Conservation (phyloP, 345 rosid species). For the Citrus sp. region DNA sequence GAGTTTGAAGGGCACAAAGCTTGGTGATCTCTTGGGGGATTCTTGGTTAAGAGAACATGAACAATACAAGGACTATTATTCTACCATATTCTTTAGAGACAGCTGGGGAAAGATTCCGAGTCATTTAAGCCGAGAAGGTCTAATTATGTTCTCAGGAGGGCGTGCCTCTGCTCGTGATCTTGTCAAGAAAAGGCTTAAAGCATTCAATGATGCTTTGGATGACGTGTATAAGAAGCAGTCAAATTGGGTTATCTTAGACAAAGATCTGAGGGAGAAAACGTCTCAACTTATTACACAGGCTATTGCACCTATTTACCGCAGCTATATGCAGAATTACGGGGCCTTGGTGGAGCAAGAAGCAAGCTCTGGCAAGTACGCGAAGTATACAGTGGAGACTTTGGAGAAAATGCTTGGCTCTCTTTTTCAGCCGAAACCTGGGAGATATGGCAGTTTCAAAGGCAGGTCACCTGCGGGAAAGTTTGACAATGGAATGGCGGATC, state of each 20-base stretch:
- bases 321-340: slow-evolving; percentile 98
- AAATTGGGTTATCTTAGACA: slow-evolving; percentile 68
- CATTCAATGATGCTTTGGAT: slow-evolving; percentile 90
- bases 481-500: slow-evolving; percentile 49
- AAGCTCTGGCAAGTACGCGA: slow-evolving; percentile 82
- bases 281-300: slow-evolving; percentile 76
- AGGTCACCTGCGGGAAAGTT: slow-evolving; percentile 51
- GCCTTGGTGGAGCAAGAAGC: slow-evolving; percentile 90
- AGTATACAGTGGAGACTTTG: slow-evolving; percentile 76
- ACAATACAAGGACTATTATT: slow-evolving; percentile 68
- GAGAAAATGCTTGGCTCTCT: slow-evolving; percentile 82
- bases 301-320: slow-evolving; percentile 82
- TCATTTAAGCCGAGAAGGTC: slow-evolving; percentile 93
- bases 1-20: slow-evolving; percentile 78
- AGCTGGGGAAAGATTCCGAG: slow-evolving; percentile 92
- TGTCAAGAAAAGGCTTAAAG: slow-evolving; percentile 85
- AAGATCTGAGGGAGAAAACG: slow-evolving; percentile 86
- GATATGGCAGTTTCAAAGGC: slow-evolving; percentile 87
- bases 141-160: slow-evolving; percentile 93
- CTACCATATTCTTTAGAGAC: slow-evolving; percentile 64
- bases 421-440: slow-evolving; percentile 70
- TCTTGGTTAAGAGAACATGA: slow-evolving; percentile 87
- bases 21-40: slow-evolving; percentile 78
- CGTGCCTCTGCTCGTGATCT: slow-evolving; percentile 99
- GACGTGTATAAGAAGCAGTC: slow-evolving; percentile 79